These are phyloP conservation scores for Amaranthus palmeri DNA, from an alignment of 148 eudicot species.

Conservation along the genomic window DNA sequence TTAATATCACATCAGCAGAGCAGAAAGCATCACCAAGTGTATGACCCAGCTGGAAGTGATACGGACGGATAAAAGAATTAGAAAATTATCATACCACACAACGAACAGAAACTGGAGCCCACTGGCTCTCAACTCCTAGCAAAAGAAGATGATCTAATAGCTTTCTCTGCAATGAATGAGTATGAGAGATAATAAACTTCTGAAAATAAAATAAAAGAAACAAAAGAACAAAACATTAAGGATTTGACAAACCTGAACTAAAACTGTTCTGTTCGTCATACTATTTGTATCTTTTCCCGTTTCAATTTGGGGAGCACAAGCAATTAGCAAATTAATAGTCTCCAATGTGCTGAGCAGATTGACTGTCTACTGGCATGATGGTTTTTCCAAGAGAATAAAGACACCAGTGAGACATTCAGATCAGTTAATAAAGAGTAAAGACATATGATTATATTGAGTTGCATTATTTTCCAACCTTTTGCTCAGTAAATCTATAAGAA, in stretches of 20 bases:
- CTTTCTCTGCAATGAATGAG: slow-evolving; percentile 50
- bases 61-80: slow-evolving; percentile 3
- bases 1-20: slow-evolving; percentile 9
- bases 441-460: slow-evolving; percentile 7
- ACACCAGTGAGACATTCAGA: slow-evolving; percentile 30
- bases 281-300: slow-evolving; percentile 57
- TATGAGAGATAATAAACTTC: slow-evolving; percentile 5
- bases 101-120: slow-evolving; percentile 94
- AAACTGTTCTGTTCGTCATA: slow-evolving; percentile 73
- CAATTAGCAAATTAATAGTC: slow-evolving; percentile 70
- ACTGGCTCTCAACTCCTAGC: slow-evolving; percentile 96
- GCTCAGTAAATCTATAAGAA: slow-evolving; percentile 78
- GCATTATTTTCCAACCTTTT: slow-evolving; percentile 62
- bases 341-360: slow-evolving; percentile 90
- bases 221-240: not conserved
- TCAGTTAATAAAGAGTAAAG: not conserved
- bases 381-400: slow-evolving; percentile 24
- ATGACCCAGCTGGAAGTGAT: not conserved
- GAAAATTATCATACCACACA: slow-evolving; percentile 61
- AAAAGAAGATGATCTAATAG: slow-evolving; percentile 68
- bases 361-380: slow-evolving; percentile 78
- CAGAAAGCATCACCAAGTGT: slow-evolving; percentile 4
- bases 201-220: not conserved
- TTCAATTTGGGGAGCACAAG: slow-evolving; percentile 55
- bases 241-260: slow-evolving; percentile 75